phyloP scores from a whole-genome alignment of 202 grass and related monocot species.

The Setaria italica region DNA sequence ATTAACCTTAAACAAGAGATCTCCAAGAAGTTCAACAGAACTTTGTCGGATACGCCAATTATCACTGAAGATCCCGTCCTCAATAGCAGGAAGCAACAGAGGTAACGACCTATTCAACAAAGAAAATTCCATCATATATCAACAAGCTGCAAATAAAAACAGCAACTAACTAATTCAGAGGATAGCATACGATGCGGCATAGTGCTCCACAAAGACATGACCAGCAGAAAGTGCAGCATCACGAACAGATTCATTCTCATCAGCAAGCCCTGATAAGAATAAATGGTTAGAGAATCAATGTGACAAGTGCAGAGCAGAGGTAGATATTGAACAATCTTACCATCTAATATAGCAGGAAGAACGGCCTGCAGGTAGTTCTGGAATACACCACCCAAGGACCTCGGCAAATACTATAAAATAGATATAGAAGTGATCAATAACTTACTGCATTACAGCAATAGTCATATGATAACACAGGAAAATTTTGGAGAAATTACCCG shows the following conservation, averaged over 20 bases:
- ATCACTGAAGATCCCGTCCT: slow-evolving; percentile 98
- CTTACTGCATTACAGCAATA: slow-evolving; percentile 29
- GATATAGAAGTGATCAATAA: slow-evolving; percentile 50
- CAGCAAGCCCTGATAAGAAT: slow-evolving; percentile 84
- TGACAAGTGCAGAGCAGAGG: slow-evolving; percentile 43
- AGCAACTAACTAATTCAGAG: slow-evolving; percentile 32
- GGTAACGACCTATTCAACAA: slow-evolving; percentile 86
- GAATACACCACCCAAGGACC: slow-evolving; percentile 87
- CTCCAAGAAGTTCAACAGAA: slow-evolving; percentile 96
- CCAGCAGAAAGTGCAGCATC: slow-evolving; percentile 95
- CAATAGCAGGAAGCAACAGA: slow-evolving; percentile 91
- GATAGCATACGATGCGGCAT: slow-evolving; percentile 77
- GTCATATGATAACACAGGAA: slow-evolving; percentile 17
- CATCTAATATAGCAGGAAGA: slow-evolving; percentile 98
- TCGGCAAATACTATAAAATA: slow-evolving; percentile 84
- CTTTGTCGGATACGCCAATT: slow-evolving; percentile 97
- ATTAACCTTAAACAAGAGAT: slow-evolving; percentile 93
- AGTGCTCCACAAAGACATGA: slow-evolving; percentile 98
- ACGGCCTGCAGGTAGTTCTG: slow-evolving; percentile 91
- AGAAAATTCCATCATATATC: slow-evolving; percentile 46
- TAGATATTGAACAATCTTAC: slow-evolving; percentile 56
- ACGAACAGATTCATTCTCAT: slow-evolving; percentile 98
- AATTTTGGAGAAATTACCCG: slow-evolving; percentile 52
- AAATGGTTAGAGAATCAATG: slow-evolving; percentile 51
- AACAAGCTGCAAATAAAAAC: slow-evolving; percentile 35